Base-by-base conservation (phyloP, 208 protist species). In the Entamoeba histolytica region DNA sequence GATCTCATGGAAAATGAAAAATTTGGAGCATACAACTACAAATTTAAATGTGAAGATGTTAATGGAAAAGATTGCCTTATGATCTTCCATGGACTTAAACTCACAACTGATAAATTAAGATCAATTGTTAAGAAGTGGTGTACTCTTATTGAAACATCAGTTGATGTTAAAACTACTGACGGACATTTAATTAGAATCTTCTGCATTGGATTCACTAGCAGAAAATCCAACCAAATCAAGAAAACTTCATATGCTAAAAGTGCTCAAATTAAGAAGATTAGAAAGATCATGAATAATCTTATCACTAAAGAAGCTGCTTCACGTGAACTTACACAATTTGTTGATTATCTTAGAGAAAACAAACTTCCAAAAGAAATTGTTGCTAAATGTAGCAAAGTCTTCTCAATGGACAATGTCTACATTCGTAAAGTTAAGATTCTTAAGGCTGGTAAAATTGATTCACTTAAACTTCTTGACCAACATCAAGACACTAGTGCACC, bases 101-200 rank as follows among this genome's bases (percentile, higher is more conserved):
- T 99, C 95, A 99, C 98, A 94, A 98, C 98, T 49, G 98, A 99
- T 96, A 98, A 98, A 96, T 95, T 99, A 91, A 96, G 96, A 92
- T 98, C 97, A 92, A 96, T 99, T 50, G 96, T 99, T 94, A 97
- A 97, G 94, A 99, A 99, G 97, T 99, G 98, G 98, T 97, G 98
- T 94, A 98, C 98, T 44, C 97, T 98, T 39, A 99, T 99, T 94
- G 98, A 99, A 96, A 95, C 96, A 91, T 95, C 95, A 73, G 96
- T 98, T 50, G 96, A 97, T 92, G 97, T 98, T 93, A 98, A 97
- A 96, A 99, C 98, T 50, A 97, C 96, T 28, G 98, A 99, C 95
- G 98, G 98, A 92, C 99, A 98, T 95, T 94, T 95, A 92, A 92
- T 99, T 49, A 97, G 98, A 94, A 92, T 99, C 92, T 99, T 99